Evolutionary conservation across 1,284 basidiomycete species (phyloP), one percentile per base, ranked within the genome.

Genomic region (Ustilago nuda): DNA sequence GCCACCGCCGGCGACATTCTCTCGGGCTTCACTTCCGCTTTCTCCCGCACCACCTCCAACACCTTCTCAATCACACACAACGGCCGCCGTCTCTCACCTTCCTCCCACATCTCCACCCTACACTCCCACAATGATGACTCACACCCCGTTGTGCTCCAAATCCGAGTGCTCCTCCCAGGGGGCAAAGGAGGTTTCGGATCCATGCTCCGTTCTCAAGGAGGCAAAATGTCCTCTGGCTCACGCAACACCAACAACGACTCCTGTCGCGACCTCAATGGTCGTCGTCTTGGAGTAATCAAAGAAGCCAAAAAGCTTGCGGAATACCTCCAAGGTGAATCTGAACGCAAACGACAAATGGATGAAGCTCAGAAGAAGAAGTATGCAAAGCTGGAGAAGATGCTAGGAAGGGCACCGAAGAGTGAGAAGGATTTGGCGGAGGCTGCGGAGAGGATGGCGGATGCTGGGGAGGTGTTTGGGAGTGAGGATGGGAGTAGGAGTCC

Each of bases 171-270:
- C 17, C 19, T 63, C 74, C 92, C 89, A 11, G 96, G 96, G 69
- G 97, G 97, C 54, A 99, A 99, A 87, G 96, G 97, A 83, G 96
- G 96, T 57, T 99, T 99, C 84, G 96, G 97, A 8, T 93, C 92
- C 30, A 95, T 98, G 88, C 89, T 99, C 74, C 91, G 96, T 84
- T 96, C 97, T 0, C 95, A 95, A 23, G 96, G 96, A 78, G 96
- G 96, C 9, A 91, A 95, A 48, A 99, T 99, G 97, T 94, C 93
- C 50, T 78, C 65, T 92, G 94, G 88, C 43, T 55, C 71, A 15
- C 70, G 76, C 61, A 70, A 82, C 68, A 73, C 74, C 56, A 98
- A 98, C 87, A 95, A 94, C 80, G 95, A 98, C 86, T 93, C 93
- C 8, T 99, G 96, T 86, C 88, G 96, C 51, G 97, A 99, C 84